Conservation (phyloP, 306 rosid species). For the Oemleria cerasiformis region DNA sequence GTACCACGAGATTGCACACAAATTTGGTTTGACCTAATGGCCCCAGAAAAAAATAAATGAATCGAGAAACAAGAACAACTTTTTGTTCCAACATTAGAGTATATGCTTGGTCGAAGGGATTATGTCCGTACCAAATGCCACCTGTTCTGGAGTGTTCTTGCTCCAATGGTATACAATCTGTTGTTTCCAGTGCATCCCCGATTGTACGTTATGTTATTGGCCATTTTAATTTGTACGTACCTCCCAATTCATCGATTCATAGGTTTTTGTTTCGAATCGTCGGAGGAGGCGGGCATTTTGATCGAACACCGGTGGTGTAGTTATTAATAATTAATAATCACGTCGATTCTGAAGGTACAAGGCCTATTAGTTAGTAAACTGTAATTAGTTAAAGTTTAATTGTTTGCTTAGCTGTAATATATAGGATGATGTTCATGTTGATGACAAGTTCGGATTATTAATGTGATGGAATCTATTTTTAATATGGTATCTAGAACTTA, state of each 20-base stretch:
- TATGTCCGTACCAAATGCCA: conserved; percentile 57
- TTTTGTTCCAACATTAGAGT: conserved; percentile 54
- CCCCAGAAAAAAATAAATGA: conserved; percentile 41
- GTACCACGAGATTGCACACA: conserved; percentile 60
- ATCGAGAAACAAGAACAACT: conserved; percentile 36
- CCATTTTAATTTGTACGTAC: background rate
- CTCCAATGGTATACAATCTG: background rate
- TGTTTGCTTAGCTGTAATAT: no score
- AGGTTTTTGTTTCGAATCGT: no score
- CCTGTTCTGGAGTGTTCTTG: conserved; percentile 19
- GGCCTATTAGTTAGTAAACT: no score
- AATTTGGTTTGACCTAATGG: conserved; percentile 57
- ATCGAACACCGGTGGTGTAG: no score
- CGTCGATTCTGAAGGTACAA: no score
- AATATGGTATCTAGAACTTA: no score
- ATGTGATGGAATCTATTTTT: no score
- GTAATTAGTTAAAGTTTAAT: no score
- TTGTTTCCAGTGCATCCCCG: background rate
- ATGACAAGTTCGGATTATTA: no score
- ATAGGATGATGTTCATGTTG: no score
- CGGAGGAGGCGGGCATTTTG: no score
- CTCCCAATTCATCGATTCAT: background rate
- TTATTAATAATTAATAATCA: no score
- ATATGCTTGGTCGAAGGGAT: conserved; percentile 43
- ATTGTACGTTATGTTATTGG: background rate